Evolutionary conservation across 2,329 filamentous ascomycete species (phyloP).

Genomic region (Mariannaea sp.): DNA sequence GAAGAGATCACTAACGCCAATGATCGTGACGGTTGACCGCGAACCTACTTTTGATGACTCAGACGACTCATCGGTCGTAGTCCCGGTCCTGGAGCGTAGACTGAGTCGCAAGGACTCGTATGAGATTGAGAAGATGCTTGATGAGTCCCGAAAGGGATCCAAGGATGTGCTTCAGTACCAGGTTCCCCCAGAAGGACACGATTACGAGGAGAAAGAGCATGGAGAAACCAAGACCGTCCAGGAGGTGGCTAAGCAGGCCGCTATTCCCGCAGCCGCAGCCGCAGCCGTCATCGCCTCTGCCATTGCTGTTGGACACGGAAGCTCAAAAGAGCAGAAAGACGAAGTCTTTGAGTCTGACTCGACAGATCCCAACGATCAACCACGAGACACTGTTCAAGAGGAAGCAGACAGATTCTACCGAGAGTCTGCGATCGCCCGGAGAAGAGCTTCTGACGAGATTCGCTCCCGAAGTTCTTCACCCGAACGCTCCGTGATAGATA

Average conservation of each 20-base stretch:
- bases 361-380: conserved; percentile 38
- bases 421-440: conserved; percentile 57
- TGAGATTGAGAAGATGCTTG: conserved; percentile 47
- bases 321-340: conserved; percentile 41
- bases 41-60: conserved; percentile 55
- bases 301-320: conserved; percentile 49
- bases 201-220: conserved; percentile 47
- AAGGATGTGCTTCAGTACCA: conserved; percentile 24
- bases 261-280: conserved; percentile 53
- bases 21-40: conserved; percentile 58
- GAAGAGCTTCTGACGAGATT: conserved; percentile 58
- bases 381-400: conserved; percentile 56
- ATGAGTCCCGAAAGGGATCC: conserved; percentile 37
- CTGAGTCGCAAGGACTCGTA: conserved; percentile 57
- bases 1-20: conserved; percentile 52
- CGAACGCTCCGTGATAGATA: conserved; percentile 59
- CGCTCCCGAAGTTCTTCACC: conserved; percentile 58
- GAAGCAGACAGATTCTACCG: conserved; percentile 64
- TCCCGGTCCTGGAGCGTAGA: conserved; percentile 41
- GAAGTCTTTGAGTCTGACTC: conserved; percentile 43
- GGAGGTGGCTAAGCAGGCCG: conserved; percentile 53
- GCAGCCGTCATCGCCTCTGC: conserved; percentile 54
- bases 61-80: conserved; percentile 42
- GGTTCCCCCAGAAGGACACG: conserved; percentile 30
- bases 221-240: conserved; percentile 52